Evolutionary conservation across 805 yeast genomes (phyloP), one percentile per base, ranked within the genome.

Genomic region (Saccharomycopsis malanga): DNA sequence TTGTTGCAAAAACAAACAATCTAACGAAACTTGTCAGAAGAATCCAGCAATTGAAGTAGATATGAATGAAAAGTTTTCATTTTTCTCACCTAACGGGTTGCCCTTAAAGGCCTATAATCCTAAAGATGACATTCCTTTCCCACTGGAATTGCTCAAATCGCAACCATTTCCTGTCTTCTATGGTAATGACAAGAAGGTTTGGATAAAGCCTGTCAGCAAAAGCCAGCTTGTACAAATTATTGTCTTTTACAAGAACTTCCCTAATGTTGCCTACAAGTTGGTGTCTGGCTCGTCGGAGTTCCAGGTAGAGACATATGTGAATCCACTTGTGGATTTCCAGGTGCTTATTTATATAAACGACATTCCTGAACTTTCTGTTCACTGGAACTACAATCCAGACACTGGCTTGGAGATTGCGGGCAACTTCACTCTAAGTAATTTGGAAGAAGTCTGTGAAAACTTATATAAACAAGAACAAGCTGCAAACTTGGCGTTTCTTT

Each of bases 201-300:
- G 74, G 73, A 68, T 64, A 56, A 62, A 74, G 32, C 76, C 76
- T 9, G 59, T 65, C 15, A 62, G 70, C 7, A 63, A 67, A 36
- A 51, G 53, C 15, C 69, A 71, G 54, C 58, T 71, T 20, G 55
- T 65, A 3, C 61, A 63, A 23, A 53, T 71, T 25, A 60, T 63
- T 43, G 42, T 55, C 35, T 54, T 55, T 45, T 63, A 64, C 50
- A 73, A 74, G 3, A 42, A 49, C 7, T 59, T 41, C 10, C 45
- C 45, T 25, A 41, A 35, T 21, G 45, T 35, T 15, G 45, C 50
- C 30, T 57, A 66, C 10, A 71, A 71, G 51, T 39, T 71, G 21
- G 72, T 71, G 20, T 69, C 70, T 20, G 76, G 76, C 42, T 73
- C 76, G 1, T 68, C 73, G 3, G 76, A 71, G 52, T 64, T 71